A percentile compares a stretch with the other conserved stretches of the same genome.
These are phyloP conservation scores for Themeda triandra DNA, from an alignment of 176 grass and related monocot genomes.

Conservation along the genomic window DNA sequence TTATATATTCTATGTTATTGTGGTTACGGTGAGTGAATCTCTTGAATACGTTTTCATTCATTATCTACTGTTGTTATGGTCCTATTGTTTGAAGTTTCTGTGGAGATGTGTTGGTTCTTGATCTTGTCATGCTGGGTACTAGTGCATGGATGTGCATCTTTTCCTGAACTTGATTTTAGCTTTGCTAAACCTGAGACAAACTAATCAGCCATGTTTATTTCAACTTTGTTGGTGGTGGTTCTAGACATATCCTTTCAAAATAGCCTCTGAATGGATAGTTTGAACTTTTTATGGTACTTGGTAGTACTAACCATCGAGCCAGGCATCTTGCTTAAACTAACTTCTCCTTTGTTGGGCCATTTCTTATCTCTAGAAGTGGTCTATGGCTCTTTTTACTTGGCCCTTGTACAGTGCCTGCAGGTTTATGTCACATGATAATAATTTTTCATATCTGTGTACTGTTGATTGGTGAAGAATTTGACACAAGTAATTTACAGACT, in stretches of 20 bases:
- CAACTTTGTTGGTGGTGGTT: background rate
- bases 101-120: background rate
- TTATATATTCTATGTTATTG: background rate
- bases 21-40: background rate
- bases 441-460: background rate
- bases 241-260: background rate
- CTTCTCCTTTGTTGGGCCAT: background rate
- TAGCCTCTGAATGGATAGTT: background rate
- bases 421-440: background rate
- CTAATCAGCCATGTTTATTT: background rate
- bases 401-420: background rate
- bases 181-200: constrained; percentile 5
- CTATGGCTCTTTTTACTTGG: background rate
- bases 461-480: background rate
- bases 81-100: background rate
- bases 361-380: background rate
- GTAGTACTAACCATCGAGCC: background rate
- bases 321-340: background rate
- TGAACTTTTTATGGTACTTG: background rate
- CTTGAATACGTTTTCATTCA: background rate
- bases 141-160: background rate
- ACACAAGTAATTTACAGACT: background rate
- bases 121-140: background rate
- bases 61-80: background rate
- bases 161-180: background rate